phyloP scores from a whole-genome alignment of 202 grass and related monocot genomes.

The Panicum virgatum region DNA sequence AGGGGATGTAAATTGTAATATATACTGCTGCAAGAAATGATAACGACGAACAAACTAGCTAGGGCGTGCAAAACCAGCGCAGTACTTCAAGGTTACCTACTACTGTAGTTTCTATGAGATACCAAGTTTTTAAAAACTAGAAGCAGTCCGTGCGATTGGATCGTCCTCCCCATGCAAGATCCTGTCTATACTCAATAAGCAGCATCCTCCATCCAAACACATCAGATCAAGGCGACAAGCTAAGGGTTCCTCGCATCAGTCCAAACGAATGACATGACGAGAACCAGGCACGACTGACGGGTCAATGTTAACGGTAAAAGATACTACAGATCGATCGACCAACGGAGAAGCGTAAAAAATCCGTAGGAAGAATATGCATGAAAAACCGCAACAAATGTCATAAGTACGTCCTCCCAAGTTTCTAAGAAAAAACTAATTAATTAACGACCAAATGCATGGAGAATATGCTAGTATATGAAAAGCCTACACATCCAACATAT shows the following conservation, averaged over 20 bases:
- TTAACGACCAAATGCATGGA: background rate
- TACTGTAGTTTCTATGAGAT: background rate
- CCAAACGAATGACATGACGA: conserved; percentile 20
- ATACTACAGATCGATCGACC: background rate
- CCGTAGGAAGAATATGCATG: background rate
- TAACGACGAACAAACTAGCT: background rate
- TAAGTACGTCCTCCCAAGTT: conserved; percentile 17
- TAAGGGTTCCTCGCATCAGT: conserved; percentile 9
- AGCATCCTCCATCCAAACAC: conserved; percentile 8
- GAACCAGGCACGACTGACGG: conserved; percentile 21
- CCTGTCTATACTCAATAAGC: conserved; percentile 5
- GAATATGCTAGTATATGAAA: background rate
- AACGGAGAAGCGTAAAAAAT: background rate
- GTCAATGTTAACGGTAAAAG: conserved; percentile 10
- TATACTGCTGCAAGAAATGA: background rate
- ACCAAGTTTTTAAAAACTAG: background rate
- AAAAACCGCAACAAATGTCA: conserved; percentile 7
- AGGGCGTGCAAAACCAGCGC: too few relatives aligned
- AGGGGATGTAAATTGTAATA: too few relatives aligned
- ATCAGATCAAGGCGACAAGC: conserved; percentile 18
- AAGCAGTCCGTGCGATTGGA: background rate
- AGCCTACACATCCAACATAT: background rate
- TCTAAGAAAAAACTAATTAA: background rate
- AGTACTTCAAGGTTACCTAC: background rate
- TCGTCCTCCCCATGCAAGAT: conserved; percentile 21